These are phyloP conservation scores for Cardamine chenopodiifolia DNA, from an alignment of 345 rosid genomes.

Conservation along the genomic window DNA sequence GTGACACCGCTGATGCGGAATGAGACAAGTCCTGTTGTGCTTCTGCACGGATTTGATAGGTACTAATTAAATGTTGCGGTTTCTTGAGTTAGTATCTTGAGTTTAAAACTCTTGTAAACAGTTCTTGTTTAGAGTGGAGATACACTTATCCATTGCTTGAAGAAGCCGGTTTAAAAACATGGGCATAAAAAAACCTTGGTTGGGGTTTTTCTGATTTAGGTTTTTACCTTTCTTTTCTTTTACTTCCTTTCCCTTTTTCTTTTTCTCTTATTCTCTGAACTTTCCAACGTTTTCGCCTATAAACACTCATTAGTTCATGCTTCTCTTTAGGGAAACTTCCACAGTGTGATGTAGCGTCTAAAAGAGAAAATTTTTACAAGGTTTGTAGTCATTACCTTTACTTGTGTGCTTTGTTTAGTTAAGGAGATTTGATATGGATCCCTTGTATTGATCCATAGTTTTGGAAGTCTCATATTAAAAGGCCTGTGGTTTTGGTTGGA, in stretches of 20 bases:
- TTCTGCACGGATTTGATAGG: conserved; percentile 97
- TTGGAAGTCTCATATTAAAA: conserved; percentile 79
- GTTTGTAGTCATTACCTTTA: conserved; percentile 43
- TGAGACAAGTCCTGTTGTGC: conserved; percentile 67
- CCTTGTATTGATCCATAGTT: conserved; percentile 50
- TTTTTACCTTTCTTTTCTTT: conserved; percentile 31
- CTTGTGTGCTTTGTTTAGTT: conserved; percentile 1
- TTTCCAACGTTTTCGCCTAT: background rate
- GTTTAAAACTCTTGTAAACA: conserved; percentile 45
- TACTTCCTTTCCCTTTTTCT: background rate
- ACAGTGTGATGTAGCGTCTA: conserved; percentile 66
- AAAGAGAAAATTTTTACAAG: conserved; percentile 82
- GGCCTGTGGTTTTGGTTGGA: conserved; percentile 83
- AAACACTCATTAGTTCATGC: background rate
- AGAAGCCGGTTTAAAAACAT: conserved; percentile 85
- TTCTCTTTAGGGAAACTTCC: conserved; percentile 54
- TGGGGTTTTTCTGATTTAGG: conserved; percentile 98
- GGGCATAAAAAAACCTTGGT: conserved; percentile 93
- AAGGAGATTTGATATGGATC: background rate
- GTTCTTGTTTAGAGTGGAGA: conserved; percentile 99
- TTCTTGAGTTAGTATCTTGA: conserved; percentile 8
- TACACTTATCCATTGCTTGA: conserved; percentile 79
- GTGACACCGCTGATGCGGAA: conserved; percentile 64
- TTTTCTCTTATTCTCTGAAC: background rate
- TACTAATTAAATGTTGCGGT: conserved; percentile 14